A percentile compares a stretch with the other conserved stretches of the same genome.
Evolutionary conservation across 139 green algal genomes (phyloP).

Genomic region (Chlorokybus atmophyticus): DNA sequence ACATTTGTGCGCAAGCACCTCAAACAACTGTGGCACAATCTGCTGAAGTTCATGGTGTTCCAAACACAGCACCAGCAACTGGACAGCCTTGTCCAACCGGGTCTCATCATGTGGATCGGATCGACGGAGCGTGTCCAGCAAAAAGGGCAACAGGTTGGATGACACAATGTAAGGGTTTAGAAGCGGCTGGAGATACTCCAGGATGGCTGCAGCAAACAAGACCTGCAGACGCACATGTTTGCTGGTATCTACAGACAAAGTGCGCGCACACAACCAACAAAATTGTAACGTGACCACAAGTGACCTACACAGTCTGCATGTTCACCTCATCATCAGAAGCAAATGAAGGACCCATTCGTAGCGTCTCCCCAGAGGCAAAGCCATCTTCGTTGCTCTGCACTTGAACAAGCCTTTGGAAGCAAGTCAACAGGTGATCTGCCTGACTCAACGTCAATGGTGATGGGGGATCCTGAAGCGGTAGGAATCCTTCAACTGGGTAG

Average conservation of each 20-base stretch:
- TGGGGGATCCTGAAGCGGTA: constrained; percentile 46
- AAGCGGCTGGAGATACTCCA: too few species aligned
- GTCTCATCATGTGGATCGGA: constrained; percentile 12
- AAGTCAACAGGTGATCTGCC: constrained; percentile 39
- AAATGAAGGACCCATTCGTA: too few species aligned
- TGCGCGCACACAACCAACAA: too few species aligned
- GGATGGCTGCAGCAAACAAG: too few species aligned
- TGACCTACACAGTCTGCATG: too few species aligned
- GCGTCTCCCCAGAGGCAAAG: too few species aligned
- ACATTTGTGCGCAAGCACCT: constrained; percentile 16
- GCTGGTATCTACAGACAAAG: too few species aligned
- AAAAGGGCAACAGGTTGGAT: constrained; percentile 23
- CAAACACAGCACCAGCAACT: constrained; percentile 14
- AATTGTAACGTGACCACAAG: too few species aligned
- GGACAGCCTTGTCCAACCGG: constrained; percentile 5
- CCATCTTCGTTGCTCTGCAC: too few species aligned
- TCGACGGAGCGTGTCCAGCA: constrained; percentile 3
- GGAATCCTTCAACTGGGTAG: constrained; percentile 55
- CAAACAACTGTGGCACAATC: constrained; percentile 10
- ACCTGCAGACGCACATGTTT: too few species aligned
- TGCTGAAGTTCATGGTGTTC: constrained; percentile 13
- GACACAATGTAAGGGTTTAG: constrained; percentile 29
- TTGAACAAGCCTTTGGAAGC: constrained; percentile 45
- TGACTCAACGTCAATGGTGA: not conserved
- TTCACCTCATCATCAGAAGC: too few species aligned